Evolutionary conservation across 306 rosid genomes (phyloP), one percentile per base, ranked within the genome.

Genomic region (Quercus aquifolioides): DNA sequence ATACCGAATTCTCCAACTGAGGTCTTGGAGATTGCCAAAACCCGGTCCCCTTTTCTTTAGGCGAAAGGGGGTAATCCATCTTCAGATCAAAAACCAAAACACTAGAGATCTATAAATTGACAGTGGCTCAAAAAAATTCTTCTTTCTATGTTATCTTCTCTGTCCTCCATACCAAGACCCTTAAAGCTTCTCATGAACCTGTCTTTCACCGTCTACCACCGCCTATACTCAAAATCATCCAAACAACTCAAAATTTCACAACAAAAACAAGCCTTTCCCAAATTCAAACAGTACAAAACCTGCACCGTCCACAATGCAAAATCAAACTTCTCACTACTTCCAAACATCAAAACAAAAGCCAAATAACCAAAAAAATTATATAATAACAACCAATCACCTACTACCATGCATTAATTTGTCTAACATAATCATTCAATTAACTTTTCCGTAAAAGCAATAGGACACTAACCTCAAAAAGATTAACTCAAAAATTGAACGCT

Each of bases 61-160:
- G 58, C 5, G 80, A 62, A 81, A 83, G 79, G 20, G 90, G 91
- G 84, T 81, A 62, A 41, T 89, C 92, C 97, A 90, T 84, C 77
- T 85, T 76, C 67, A 18, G 73, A 54, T 80, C 74, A 70, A 57
- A 80, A 65, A 69, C 12, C 18, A 74, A 75, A 23, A 18, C 52
- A 73, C 38, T 51, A 83, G 65, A 77, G 77, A 76, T 67, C 76
- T 77, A 54, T 69, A 83, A 68, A 83, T 21, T 57, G 69, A 59
- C 30, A 70, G 57, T 70, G 41, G 51, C 56, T 76, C 43, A 63
- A 55, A 72, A 64, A 38, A 58, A 26, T 79, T 58, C 79, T 59
- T 51, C 55, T 33, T 38, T 68, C 63, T 75, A 28, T 58, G 26
- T 67, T 68, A n/a, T 73, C 76, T 77, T 74, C 55, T 71, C 26